Percentiles rank a stretch among this genome's conserved stretches.
Conservation (phyloP, 257 asterid species). For the Petunia secreta region DNA sequence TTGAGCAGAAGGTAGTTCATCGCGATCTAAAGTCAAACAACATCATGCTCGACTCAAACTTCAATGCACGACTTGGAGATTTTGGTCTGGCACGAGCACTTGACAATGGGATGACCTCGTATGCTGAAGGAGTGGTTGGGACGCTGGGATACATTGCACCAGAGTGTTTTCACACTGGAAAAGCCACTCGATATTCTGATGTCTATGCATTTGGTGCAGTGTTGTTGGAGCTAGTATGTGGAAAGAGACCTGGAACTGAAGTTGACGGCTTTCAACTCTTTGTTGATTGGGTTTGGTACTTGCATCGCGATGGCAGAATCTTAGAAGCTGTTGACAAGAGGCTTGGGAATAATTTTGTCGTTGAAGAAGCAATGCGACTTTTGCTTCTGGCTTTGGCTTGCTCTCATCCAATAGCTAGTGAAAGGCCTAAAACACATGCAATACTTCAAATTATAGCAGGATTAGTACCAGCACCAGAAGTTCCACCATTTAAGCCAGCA, state of each 20-base stretch:
- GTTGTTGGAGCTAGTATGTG: slow-evolving; percentile 41
- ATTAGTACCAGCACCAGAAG: slow-evolving; percentile 34
- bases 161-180: slow-evolving; percentile 49
- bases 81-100: slow-evolving; percentile 52
- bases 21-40: slow-evolving; percentile 51
- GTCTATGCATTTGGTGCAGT: slow-evolving; percentile 50
- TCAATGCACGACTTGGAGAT: slow-evolving; percentile 52
- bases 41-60: slow-evolving; percentile 49
- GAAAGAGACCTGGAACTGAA: slow-evolving; percentile 37
- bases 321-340: slow-evolving; percentile 39
- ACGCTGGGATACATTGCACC: slow-evolving; percentile 51
- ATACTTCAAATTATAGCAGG: slow-evolving; percentile 42
- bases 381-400: slow-evolving; percentile 54
- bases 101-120: slow-evolving; percentile 43
- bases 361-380: slow-evolving; percentile 45
- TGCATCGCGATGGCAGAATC: slow-evolving; percentile 37
- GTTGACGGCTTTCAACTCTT: slow-evolving; percentile 32
- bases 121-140: slow-evolving; percentile 41
- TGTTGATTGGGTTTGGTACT: slow-evolving; percentile 49
- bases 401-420: slow-evolving; percentile 45
- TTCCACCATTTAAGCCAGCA: slow-evolving; percentile 50
- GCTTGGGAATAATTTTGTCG: slow-evolving; percentile 35
- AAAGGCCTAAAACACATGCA: slow-evolving; percentile 42
- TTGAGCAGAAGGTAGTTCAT: slow-evolving; percentile 46
- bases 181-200: slow-evolving; percentile 46